phyloP scores from a whole-genome alignment of 1,284 basidiomycete genomes.

The Meira miltonrushii region DNA sequence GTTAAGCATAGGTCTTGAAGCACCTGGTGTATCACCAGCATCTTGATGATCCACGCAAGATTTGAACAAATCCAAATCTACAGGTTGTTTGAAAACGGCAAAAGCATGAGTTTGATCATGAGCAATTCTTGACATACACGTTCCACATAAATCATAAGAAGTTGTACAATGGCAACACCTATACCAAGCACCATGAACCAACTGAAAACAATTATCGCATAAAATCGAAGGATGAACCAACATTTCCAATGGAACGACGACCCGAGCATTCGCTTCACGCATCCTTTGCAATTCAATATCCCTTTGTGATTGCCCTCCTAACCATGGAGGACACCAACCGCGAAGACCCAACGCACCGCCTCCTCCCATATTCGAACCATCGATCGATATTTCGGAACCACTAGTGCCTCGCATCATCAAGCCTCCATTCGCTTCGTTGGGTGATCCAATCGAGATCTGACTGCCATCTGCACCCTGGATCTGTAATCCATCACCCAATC shows the following conservation, averaged over 20 bases:
- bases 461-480: not conserved
- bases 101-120: slow-evolving; percentile 18
- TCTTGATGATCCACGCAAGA: slow-evolving; percentile 13
- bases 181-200: slow-evolving; percentile 19
- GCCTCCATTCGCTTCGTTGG: too few relatives aligned
- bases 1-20: slow-evolving; percentile 7
- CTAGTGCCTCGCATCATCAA: not conserved
- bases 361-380: not conserved
- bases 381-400: not conserved
- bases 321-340: too few relatives aligned
- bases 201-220: slow-evolving; percentile 19
- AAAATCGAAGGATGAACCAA: slow-evolving; percentile 20
- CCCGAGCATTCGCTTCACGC: not conserved
- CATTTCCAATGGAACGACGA: slow-evolving; percentile 11
- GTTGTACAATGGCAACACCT: slow-evolving; percentile 20
- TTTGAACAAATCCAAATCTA: slow-evolving; percentile 17
- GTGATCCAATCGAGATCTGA: not conserved
- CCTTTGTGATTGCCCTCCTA: not conserved
- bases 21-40: slow-evolving; percentile 8
- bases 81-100: slow-evolving; percentile 21
- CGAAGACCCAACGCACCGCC: not conserved
- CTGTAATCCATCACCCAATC: not conserved
- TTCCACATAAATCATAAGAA: slow-evolving; percentile 16
- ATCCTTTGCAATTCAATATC: slow-evolving; percentile 4
- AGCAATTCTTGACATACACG: slow-evolving; percentile 17